These are phyloP conservation scores for Schoenoplectus triqueter DNA, from an alignment of 202 grass and related monocot genomes.

Conservation along the genomic window DNA sequence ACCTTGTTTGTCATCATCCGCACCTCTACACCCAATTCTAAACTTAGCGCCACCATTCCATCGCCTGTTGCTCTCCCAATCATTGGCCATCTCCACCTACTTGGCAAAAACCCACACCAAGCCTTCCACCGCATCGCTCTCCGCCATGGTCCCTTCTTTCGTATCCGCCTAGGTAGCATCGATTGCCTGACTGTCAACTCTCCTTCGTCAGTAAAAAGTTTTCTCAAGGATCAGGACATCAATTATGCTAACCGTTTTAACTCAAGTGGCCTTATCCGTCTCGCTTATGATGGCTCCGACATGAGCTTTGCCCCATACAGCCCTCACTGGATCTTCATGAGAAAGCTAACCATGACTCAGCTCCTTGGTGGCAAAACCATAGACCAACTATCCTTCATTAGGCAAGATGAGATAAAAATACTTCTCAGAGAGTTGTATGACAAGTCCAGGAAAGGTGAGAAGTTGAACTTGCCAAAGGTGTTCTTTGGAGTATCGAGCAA, in stretches of 20 bases:
- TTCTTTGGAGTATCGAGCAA: constrained; percentile 63
- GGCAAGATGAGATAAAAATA: constrained; percentile 47
- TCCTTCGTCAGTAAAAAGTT: constrained; percentile 42
- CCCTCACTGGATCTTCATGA: constrained; percentile 67
- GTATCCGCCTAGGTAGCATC: constrained; percentile 59
- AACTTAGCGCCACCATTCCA: constrained; percentile 39
- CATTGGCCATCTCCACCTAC: constrained; percentile 74
- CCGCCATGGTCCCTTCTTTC: constrained; percentile 55
- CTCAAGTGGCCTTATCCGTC: constrained; percentile 26
- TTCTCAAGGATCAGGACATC: constrained; percentile 60
- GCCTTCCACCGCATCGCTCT: constrained; percentile 52
- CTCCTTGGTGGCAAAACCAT: constrained; percentile 59
- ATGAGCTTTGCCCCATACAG: constrained; percentile 60
- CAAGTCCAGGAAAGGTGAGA: neutral
- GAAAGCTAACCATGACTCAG: constrained; percentile 59
- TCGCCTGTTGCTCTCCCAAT: constrained; percentile 55
- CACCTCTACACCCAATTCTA: neutral
- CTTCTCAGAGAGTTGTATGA: constrained; percentile 36
- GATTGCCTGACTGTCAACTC: constrained; percentile 59
- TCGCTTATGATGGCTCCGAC: constrained; percentile 56
- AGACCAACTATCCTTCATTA: constrained; percentile 49
- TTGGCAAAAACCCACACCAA: constrained; percentile 55
- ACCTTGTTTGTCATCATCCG: constrained; percentile 33
- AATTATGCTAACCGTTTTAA: constrained; percentile 54
- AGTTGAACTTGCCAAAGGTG: constrained; percentile 44